Percentiles rank a stretch among this genome's conserved stretches.
Evolutionary conservation across 192 early-diverging fungal genomes (phyloP).

Genomic region (Backusella westeae): DNA sequence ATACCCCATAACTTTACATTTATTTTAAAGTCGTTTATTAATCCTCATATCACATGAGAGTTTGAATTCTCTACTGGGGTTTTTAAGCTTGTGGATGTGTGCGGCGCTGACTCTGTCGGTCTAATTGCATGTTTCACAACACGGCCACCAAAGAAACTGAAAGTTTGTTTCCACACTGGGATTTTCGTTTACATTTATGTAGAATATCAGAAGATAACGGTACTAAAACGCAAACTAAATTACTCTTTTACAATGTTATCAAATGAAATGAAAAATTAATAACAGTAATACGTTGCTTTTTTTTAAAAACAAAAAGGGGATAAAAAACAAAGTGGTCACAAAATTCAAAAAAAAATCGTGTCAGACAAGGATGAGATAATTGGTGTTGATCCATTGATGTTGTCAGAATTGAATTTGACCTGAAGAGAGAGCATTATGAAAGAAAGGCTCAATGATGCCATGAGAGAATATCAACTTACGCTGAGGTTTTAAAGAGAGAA

Average conservation of each 20-base stretch:
- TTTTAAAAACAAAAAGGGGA: no score
- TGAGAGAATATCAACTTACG: no score
- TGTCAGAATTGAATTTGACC: no score
- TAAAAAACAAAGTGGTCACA: neutral
- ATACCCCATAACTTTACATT: neutral
- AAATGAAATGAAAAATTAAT: neutral
- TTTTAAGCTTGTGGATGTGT: constrained; percentile 5
- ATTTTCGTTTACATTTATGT: constrained; percentile 3
- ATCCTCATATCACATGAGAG: neutral
- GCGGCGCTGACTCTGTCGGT: neutral
- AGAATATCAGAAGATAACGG: constrained; percentile 2
- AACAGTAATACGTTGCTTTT: no score
- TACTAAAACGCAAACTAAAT: constrained; percentile 8
- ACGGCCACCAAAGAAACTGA: neutral
- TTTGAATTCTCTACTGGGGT: neutral
- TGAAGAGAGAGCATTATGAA: no score
- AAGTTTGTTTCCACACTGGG: constrained; percentile 8
- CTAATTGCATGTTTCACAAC: constrained; percentile 8
- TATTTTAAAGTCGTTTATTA: neutral
- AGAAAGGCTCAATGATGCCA: no score
- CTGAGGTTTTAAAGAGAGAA: no score
- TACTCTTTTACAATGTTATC: neutral
- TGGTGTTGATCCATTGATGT: no score
- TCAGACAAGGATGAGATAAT: no score
- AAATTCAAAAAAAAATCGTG: neutral